Base-by-base conservation (phyloP, 202 grass and related monocot genomes). In the Carex arenaria region DNA sequence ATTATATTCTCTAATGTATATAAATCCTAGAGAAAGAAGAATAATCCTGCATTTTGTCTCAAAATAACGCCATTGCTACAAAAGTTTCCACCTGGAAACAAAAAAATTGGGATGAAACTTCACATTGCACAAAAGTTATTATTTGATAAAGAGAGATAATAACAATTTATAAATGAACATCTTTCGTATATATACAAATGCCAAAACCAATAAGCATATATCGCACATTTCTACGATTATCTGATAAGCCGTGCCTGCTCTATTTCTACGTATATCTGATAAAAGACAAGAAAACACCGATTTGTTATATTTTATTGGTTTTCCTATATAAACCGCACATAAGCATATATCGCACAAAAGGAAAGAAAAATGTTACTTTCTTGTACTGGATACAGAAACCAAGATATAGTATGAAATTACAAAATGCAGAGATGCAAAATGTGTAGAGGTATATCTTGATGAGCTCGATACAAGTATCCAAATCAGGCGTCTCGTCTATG, bases 61-160 rank as follows among this genome's bases (percentile, higher is more conserved):
- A n/a, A n/a, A n/a, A n/a, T n/a, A n/a, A n/a, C n/a, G 95, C 95
- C 95, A 95, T 98, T 51, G 93, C 94, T 52, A 93, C 95, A 88
- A 95, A 98, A 76, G 95, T 98, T 92, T 98, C 95, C 2, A 98
- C 95, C 93, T 98, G 89, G 83, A 12, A 72, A 68, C n/a, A 3
- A 80, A 80, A 70, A 85, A 67, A 72, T 20, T 11, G 15, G 45
- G 8, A 79, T 54, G 23, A 84, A 11, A 64, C 23, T 65, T 42
- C 30, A 17, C 10, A 57, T 72, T 53, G 45, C 57, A 65, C 12
- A 83, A 11, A 30, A 45, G 30, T n/a, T 38, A 23, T 56, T 36
- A n/a, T 65, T 19, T 68, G 49, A 61, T 78, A 64, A 80, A 66
- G 15, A 40, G 31, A 71, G 7, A 63, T 23, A 28, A 12, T 75